Conservation (phyloP, 2,329 filamentous ascomycete species). For the Microsporum audouinii region DNA sequence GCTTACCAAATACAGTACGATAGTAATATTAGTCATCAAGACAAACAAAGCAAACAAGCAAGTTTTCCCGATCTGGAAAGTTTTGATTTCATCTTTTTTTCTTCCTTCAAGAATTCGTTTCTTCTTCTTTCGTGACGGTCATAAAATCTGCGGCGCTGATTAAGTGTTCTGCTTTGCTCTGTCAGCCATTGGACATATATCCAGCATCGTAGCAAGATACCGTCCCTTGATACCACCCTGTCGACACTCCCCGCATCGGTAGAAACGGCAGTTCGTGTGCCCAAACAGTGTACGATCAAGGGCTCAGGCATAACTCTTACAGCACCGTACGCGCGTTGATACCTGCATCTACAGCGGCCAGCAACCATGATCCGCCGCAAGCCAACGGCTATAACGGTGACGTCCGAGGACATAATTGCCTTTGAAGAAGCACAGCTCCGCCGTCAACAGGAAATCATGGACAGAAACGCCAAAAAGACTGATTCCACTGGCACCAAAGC, state of each 20-base stretch:
- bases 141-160: no score
- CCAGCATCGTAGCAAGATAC: background rate
- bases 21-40: background rate
- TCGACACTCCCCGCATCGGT: background rate
- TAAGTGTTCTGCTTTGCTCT: no score
- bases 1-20: background rate
- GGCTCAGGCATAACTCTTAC: no score
- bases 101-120: background rate
- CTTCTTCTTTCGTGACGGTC: no score
- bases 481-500: background rate
- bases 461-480: constrained; percentile 8
- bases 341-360: background rate
- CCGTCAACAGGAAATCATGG: constrained; percentile 13
- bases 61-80: background rate
- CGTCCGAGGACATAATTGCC: constrained; percentile 37
- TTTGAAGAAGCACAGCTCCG: constrained; percentile 35
- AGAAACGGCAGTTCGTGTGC: background rate
- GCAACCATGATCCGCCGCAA: constrained; percentile 40
- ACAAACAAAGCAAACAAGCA: background rate
- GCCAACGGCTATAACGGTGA: constrained; percentile 41
- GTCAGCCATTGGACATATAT: background rate
- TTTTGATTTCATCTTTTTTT: background rate
- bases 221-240: background rate
- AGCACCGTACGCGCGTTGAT: no score
- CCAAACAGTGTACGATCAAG: background rate